A percentile compares a stretch with the other conserved stretches of the same genome.
Evolutionary conservation across 2,329 filamentous ascomycete genomes (phyloP).

Genomic region (Phoma herbarum): DNA sequence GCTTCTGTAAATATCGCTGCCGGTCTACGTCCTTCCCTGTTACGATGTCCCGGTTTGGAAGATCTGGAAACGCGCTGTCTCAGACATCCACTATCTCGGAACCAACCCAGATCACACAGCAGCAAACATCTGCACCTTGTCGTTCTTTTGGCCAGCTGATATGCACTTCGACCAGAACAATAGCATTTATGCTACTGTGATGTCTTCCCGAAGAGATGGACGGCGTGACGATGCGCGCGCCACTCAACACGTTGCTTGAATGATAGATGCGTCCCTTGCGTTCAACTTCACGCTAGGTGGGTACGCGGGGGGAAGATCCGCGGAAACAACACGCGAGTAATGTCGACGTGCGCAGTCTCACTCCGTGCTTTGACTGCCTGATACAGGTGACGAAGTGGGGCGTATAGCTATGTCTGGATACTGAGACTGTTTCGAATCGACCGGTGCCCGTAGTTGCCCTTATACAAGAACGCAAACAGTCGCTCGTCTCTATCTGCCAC

Average conservation of each 20-base stretch:
- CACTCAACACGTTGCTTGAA: not conserved
- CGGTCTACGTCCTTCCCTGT: slow-evolving; percentile 14
- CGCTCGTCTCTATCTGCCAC: slow-evolving; percentile 14
- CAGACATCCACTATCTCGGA: slow-evolving; percentile 19
- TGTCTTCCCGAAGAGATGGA: not conserved
- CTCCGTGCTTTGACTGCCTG: slow-evolving; percentile 13
- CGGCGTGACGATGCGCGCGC: not conserved
- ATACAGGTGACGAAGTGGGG: slow-evolving; percentile 21
- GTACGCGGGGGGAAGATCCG: slow-evolving; percentile 10
- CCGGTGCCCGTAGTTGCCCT: slow-evolving; percentile 6
- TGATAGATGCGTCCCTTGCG: slow-evolving; percentile 4
- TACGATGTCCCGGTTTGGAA: slow-evolving; percentile 9
- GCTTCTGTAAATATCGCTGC: slow-evolving; percentile 5
- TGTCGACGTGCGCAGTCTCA: slow-evolving; percentile 16
- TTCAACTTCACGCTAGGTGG: slow-evolving; percentile 1
- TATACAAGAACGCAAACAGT: slow-evolving; percentile 19
- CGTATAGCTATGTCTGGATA: slow-evolving; percentile 9
- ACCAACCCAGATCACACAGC: slow-evolving; percentile 18
- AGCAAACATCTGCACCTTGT: slow-evolving; percentile 6
- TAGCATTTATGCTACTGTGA: not conserved
- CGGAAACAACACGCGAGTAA: slow-evolving; percentile 14
- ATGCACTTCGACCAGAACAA: not conserved
- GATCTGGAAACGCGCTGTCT: slow-evolving; percentile 21
- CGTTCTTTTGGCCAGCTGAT: not conserved
- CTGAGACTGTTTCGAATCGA: slow-evolving; percentile 21